These are phyloP conservation scores for Dendrobium huoshanense DNA, from an alignment of 106 monocot genomes.

Conservation along the genomic window DNA sequence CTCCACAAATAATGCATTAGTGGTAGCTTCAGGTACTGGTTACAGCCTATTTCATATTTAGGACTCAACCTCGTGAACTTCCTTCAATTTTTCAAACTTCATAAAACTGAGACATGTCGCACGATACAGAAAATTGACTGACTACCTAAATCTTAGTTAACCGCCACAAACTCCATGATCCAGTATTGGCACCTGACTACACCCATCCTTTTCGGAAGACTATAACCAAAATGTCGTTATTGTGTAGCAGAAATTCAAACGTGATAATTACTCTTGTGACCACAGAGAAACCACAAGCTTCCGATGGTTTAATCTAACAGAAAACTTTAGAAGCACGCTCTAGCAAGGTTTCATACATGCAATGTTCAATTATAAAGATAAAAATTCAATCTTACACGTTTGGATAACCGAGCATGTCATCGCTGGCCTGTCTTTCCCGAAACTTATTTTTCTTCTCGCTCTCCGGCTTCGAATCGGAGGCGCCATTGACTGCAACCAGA, in stretches of 20 bases:
- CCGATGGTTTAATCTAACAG: not conserved
- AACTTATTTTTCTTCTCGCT: slow-evolving; percentile 5
- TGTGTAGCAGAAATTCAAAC: not conserved
- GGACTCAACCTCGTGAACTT: not conserved
- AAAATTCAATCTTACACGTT: not conserved
- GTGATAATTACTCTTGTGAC: not conserved
- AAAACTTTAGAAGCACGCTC: not conserved
- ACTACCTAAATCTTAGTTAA: no score
- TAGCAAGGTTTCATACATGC: not conserved
- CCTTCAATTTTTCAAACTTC: not conserved
- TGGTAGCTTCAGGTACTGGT: not conserved
- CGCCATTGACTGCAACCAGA: not conserved
- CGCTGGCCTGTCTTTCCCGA: slow-evolving; percentile 7
- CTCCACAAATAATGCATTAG: not conserved
- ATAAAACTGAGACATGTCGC: not conserved
- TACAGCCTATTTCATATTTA: not conserved
- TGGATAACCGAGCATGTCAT: not conserved
- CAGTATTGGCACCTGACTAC: no score
- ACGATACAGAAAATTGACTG: no score
- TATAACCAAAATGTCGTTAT: not conserved
- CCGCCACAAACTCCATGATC: no score
- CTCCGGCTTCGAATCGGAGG: not conserved
- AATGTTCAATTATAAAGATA: not conserved
- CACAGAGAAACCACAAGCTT: not conserved
- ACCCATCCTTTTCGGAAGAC: no score